Percentiles rank a stretch among this genome's conserved stretches.
Conservation (phyloP, 2,329 filamentous ascomycete species). For the Didymella exigua region DNA sequence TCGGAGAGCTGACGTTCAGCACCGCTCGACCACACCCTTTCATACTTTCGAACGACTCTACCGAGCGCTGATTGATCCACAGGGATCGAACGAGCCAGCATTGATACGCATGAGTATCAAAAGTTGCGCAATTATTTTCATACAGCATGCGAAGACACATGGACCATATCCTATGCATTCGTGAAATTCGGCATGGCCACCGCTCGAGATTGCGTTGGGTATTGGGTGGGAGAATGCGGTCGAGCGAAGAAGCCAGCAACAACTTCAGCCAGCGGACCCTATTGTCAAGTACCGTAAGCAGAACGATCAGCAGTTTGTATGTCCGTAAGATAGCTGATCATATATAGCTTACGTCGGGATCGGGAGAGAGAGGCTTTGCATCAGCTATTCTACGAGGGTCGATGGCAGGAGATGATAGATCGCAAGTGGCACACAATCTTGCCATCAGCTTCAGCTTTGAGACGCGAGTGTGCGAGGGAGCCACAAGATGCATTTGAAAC, state of each 20-base stretch:
- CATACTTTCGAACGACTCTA: not conserved
- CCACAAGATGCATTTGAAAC: not conserved
- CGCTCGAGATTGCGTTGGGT: too few relatives aligned
- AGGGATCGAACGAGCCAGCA: too few relatives aligned
- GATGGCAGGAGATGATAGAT: not conserved
- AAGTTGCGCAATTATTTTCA: not conserved
- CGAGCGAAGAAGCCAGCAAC: not conserved
- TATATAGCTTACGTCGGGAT: not conserved
- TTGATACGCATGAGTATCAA: not conserved
- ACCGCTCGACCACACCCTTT: not conserved
- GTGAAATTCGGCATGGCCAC: not conserved
- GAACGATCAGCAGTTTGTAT: not conserved
- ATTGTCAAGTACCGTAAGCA: not conserved
- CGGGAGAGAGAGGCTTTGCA: not conserved
- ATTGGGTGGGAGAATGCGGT: not conserved
- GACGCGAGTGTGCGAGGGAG: not conserved
- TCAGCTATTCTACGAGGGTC: not conserved
- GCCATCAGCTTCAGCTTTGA: not conserved
- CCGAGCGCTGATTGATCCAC: not conserved
- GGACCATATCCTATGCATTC: not conserved
- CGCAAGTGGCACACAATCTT: not conserved
- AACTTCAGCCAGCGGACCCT: not conserved
- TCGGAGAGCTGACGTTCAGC: not conserved
- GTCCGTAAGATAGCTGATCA: not conserved
- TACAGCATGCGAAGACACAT: not conserved